phyloP scores from a whole-genome alignment of 441 rosid genomes.

The Gossypium laxum region DNA sequence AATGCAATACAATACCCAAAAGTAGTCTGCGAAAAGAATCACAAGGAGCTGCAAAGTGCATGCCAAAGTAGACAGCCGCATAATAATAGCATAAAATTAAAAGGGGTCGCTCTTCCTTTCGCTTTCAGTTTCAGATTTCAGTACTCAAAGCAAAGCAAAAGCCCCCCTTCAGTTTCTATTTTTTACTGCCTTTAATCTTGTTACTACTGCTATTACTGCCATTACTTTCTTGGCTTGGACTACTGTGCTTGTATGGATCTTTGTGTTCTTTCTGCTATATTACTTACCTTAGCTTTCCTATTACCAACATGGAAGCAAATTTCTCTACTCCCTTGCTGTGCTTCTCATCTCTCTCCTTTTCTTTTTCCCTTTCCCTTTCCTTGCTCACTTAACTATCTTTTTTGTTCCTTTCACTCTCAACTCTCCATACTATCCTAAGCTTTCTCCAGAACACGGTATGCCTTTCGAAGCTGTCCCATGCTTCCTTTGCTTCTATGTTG shows the following conservation, averaged over 20 bases:
- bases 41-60: neutral
- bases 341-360: constrained; percentile 11
- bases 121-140: constrained; percentile 27
- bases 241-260: constrained; percentile 27
- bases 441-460: constrained; percentile 4
- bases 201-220: constrained; percentile 18
- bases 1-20: neutral
- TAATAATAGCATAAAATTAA: neutral
- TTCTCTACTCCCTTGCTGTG: constrained; percentile 10
- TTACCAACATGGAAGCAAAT: constrained; percentile 18
- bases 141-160: constrained; percentile 11
- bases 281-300: constrained; percentile 21
- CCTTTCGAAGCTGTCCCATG: constrained; percentile 25
- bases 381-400: constrained; percentile 15
- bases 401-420: constrained; percentile 2
- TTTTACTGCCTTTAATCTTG: constrained; percentile 15
- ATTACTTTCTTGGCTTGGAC: constrained; percentile 20
- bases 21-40: neutral
- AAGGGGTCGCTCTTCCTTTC: constrained; percentile 23
- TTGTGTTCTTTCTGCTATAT: constrained; percentile 19
- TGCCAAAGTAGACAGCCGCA: neutral
- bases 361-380: constrained; percentile 5
- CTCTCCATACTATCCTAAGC: neutral
- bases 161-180: constrained; percentile 9
- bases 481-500: neutral